Conservation (phyloP, 129 eudicot genomes). For the Chrysanthemum seticuspe region DNA sequence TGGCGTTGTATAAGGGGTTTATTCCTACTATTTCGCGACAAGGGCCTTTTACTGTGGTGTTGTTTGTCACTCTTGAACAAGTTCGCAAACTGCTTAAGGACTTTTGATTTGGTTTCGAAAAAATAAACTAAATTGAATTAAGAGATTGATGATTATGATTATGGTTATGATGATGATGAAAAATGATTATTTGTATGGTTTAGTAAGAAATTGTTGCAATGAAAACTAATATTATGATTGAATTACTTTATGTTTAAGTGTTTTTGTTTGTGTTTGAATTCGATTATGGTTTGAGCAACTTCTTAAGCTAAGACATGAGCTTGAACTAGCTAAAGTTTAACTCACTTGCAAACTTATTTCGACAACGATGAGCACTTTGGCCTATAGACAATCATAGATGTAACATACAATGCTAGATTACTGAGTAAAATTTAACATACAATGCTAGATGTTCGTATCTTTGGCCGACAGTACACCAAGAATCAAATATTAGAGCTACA, state of each 20-base stretch:
- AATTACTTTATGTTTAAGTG: not conserved
- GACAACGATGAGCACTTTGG: too few species aligned
- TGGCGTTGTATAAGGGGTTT: slow-evolving; percentile 79
- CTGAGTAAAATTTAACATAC: too few species aligned
- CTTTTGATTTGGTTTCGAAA: slow-evolving; percentile 19
- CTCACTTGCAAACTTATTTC: not conserved
- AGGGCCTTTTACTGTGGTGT: slow-evolving; percentile 74
- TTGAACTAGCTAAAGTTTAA: too few species aligned
- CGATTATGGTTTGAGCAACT: not conserved
- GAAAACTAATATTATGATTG: not conserved
- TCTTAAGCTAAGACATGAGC: too few species aligned
- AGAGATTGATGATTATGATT: not conserved
- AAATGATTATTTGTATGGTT: slow-evolving; percentile 13
- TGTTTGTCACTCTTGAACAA: slow-evolving; percentile 72
- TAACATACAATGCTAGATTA: too few species aligned
- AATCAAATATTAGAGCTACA: not conserved
- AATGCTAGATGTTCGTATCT: not conserved
- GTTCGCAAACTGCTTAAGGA: slow-evolving; percentile 66
- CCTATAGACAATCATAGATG: too few species aligned
- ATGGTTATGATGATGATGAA: slow-evolving; percentile 28
- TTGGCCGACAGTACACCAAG: not conserved
- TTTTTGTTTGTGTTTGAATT: too few species aligned
- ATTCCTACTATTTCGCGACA: slow-evolving; percentile 78
- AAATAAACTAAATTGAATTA: not conserved
- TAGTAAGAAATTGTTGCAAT: not conserved